A percentile compares a stretch with the other conserved stretches of the same genome.
Conservation (phyloP, 2,329 filamentous ascomycete genomes). For the Penicillium decumbens region DNA sequence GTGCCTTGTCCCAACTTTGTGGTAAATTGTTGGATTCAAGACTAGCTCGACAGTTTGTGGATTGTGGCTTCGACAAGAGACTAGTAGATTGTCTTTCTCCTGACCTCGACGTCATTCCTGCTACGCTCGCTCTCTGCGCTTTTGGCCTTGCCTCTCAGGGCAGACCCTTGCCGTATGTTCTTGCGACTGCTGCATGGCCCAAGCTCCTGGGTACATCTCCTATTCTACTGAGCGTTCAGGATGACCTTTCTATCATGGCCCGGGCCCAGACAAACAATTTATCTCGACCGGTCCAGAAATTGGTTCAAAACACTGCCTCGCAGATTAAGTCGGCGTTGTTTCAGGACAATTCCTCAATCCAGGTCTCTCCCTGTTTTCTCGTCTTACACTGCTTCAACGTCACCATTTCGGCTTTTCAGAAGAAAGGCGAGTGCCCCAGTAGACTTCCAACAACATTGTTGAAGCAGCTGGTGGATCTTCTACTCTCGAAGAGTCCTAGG, state of each 20-base stretch:
- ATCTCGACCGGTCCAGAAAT: slow-evolving; percentile 30
- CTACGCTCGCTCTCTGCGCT: slow-evolving; percentile 31
- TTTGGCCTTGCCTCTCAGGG: slow-evolving; percentile 30
- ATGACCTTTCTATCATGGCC: slow-evolving; percentile 26
- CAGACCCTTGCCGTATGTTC: slow-evolving; percentile 27
- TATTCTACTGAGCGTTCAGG: slow-evolving; percentile 25
- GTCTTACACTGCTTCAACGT: slow-evolving; percentile 32
- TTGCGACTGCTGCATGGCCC: slow-evolving; percentile 29
- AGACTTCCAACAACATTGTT: slow-evolving; percentile 27
- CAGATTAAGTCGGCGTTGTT: slow-evolving; percentile 26
- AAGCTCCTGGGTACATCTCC: slow-evolving; percentile 29
- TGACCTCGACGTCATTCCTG: slow-evolving; percentile 51
- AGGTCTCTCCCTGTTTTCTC: slow-evolving; percentile 32
- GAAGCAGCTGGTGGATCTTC: slow-evolving; percentile 28
- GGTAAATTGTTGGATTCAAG: slow-evolving; percentile 46
- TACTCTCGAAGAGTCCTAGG: slow-evolving; percentile 17
- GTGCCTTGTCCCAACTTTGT: slow-evolving; percentile 54
- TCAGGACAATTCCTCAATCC: slow-evolving; percentile 14
- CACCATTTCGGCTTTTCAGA: slow-evolving; percentile 30
- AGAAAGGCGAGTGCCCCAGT: slow-evolving; percentile 27
- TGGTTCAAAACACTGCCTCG: slow-evolving; percentile 26
- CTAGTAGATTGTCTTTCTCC: slow-evolving; percentile 60
- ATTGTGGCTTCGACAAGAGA: slow-evolving; percentile 65
- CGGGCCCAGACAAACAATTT: slow-evolving; percentile 22
- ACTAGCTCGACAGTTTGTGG: slow-evolving; percentile 56